phyloP scores from a whole-genome alignment of 2,329 filamentous ascomycete species.

The Cryphonectria parasitica region DNA sequence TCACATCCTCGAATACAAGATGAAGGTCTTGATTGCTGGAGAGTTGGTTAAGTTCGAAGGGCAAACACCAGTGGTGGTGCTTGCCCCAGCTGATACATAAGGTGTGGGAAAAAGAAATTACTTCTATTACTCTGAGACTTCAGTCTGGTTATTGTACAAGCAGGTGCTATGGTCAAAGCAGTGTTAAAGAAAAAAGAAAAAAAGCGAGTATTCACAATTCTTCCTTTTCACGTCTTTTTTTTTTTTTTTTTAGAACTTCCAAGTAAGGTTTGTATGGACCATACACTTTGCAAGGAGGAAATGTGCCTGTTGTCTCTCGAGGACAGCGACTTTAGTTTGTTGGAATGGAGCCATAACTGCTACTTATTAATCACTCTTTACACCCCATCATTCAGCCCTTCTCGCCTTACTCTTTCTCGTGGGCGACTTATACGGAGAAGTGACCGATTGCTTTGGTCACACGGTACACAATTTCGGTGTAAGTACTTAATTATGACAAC shows the following conservation, averaged over 20 bases:
- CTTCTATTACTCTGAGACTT: no score
- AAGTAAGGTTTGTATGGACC: no score
- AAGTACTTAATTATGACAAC: not conserved
- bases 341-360: not conserved
- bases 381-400: not conserved
- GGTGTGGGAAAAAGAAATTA: not conserved
- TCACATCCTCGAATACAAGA: conserved; percentile 33
- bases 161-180: not conserved
- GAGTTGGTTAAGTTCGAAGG: conserved; percentile 10
- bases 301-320: not conserved
- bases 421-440: no score
- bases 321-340: not conserved
- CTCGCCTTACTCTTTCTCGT: not conserved
- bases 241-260: no score
- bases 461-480: not conserved
- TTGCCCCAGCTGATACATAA: not conserved
- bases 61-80: conserved; percentile 8
- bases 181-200: no score
- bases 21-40: conserved; percentile 17
- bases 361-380: not conserved
- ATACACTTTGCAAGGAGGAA: not conserved
- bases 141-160: not conserved
- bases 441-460: not conserved
- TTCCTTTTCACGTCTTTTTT: no score
- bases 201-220: no score